Conservation (phyloP, 768 basidiomycete species). For the Cystobasidium onofrii region DNA sequence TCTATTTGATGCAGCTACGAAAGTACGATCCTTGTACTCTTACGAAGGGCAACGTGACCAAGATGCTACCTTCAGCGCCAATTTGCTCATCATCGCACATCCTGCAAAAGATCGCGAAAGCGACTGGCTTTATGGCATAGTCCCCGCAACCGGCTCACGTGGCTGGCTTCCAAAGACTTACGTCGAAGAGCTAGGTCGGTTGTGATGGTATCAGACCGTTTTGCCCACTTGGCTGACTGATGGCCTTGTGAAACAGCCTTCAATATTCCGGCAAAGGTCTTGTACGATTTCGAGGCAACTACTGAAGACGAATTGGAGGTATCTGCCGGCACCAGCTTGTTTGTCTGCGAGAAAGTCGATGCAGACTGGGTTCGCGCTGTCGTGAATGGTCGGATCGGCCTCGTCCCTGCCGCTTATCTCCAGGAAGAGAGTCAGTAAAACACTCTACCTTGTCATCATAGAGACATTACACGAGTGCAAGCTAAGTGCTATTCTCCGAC, state of each 20-base stretch:
- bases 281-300: slow-evolving; percentile 65
- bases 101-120: slow-evolving; percentile 70
- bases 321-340: slow-evolving; percentile 65
- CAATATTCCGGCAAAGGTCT: slow-evolving; percentile 55
- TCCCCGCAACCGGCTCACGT: slow-evolving; percentile 48
- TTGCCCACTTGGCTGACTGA: neutral
- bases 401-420: slow-evolving; percentile 86
- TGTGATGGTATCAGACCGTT: too few species aligned
- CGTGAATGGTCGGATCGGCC: slow-evolving; percentile 70
- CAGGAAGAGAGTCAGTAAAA: slow-evolving; percentile 82
- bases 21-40: slow-evolving; percentile 69
- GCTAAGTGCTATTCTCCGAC: neutral
- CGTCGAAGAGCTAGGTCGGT: slow-evolving; percentile 66
- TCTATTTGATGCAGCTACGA: slow-evolving; percentile 54
- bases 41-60: slow-evolving; percentile 80
- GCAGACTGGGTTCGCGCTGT: slow-evolving; percentile 96
- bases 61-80: slow-evolving; percentile 78
- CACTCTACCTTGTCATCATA: neutral
- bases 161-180: slow-evolving; percentile 91
- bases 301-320: slow-evolving; percentile 79
- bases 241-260: neutral
- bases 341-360: slow-evolving; percentile 73
- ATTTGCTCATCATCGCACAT: slow-evolving; percentile 67
- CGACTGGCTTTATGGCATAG: slow-evolving; percentile 73
- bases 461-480: neutral